A percentile compares a stretch with the other conserved stretches of the same genome.
These are phyloP conservation scores for Paracamarosporium sp. DNA, from an alignment of 2,329 filamentous ascomycete species.

Conservation along the genomic window DNA sequence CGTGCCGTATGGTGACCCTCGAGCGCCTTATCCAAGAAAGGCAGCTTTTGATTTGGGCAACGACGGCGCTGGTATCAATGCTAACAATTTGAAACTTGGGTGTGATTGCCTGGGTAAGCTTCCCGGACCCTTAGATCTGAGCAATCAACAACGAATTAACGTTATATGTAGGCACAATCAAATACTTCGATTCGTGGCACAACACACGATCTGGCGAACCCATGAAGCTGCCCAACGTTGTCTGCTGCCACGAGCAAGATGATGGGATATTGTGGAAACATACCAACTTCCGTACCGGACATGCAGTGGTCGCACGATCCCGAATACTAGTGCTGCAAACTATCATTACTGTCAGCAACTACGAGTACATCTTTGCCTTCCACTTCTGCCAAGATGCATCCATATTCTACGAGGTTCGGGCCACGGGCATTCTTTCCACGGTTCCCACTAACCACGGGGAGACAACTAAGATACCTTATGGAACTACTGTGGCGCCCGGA, in stretches of 20 bases:
- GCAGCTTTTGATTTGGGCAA: conserved; percentile 61
- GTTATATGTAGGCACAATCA: conserved; percentile 32
- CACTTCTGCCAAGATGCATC: conserved; percentile 51
- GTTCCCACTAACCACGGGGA: conserved; percentile 44
- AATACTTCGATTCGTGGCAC: conserved; percentile 52
- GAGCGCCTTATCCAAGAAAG: conserved; percentile 71
- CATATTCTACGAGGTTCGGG: conserved; percentile 52
- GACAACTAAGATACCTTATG: conserved; percentile 38
- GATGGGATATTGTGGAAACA: conserved; percentile 38
- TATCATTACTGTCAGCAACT: conserved; percentile 36
- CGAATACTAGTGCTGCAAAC: conserved; percentile 33
- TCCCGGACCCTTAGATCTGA: too few relatives aligned
- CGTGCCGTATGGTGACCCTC: conserved; percentile 70
- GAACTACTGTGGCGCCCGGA: conserved; percentile 50
- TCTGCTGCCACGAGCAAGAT: conserved; percentile 68
- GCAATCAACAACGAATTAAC: neutral
- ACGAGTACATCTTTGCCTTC: conserved; percentile 48
- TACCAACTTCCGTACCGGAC: conserved; percentile 31
- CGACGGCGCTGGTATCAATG: conserved; percentile 50
- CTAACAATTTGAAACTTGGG: conserved; percentile 52
- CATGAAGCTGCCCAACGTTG: conserved; percentile 48
- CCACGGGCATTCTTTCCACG: conserved; percentile 53
- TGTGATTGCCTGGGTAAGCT: conserved; percentile 52
- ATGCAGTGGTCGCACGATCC: conserved; percentile 26
- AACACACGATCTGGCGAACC: conserved; percentile 44